Evolutionary conservation across 495 filamentous ascomycete genomes (phyloP).

Genomic region (Hypoxylon fragiforme): DNA sequence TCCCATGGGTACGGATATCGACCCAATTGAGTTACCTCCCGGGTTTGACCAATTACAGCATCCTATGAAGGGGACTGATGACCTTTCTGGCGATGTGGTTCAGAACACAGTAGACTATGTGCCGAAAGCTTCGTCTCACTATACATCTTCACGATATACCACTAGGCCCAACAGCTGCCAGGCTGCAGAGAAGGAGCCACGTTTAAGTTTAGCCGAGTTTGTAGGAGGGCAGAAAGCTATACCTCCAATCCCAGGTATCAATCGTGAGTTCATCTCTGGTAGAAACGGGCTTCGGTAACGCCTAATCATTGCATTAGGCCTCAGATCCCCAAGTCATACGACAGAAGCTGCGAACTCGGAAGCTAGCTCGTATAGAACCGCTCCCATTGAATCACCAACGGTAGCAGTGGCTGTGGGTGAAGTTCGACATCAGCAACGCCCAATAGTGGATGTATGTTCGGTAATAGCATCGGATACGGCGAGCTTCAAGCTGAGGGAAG

Average conservation of each 20-base stretch:
- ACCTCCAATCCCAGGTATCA: constrained; percentile 13
- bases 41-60: not conserved
- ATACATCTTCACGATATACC: constrained; percentile 34
- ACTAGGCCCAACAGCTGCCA: constrained; percentile 28
- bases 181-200: constrained; percentile 20
- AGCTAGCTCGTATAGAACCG: constrained; percentile 36
- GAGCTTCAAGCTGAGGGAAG: constrained; percentile 33
- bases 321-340: constrained; percentile 23
- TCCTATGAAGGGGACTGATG: not conserved
- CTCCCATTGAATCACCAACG: constrained; percentile 25
- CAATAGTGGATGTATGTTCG: constrained; percentile 16
- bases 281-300: not conserved
- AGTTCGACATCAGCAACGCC: not conserved
- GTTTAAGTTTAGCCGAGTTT: constrained; percentile 18
- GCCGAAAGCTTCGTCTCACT: constrained; percentile 23
- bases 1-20: not conserved
- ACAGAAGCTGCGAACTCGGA: constrained; percentile 37
- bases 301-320: constrained; percentile 19
- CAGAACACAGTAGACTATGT: constrained; percentile 2
- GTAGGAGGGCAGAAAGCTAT: constrained; percentile 18
- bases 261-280: constrained; percentile 19
- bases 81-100: not conserved
- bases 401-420: constrained; percentile 14
- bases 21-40: not conserved
- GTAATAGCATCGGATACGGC: constrained; percentile 22